These are phyloP conservation scores for Stipa capillata DNA, from an alignment of 176 grass and related monocot genomes.

Conservation along the genomic window DNA sequence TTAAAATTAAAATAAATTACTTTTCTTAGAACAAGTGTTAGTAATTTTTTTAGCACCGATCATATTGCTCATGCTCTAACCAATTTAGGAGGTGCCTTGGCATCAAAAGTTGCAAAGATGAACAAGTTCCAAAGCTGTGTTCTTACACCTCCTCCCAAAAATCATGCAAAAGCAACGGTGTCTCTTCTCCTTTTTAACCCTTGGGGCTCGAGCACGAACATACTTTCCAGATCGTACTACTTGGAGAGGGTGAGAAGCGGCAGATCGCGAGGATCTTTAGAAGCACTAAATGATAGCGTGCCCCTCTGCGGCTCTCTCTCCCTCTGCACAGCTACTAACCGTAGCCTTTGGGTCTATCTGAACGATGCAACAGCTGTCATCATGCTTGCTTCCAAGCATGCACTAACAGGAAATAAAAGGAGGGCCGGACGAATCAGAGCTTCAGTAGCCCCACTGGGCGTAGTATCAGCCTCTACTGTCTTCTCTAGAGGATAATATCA, in stretches of 20 bases:
- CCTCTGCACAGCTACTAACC: neutral
- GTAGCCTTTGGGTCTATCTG: neutral
- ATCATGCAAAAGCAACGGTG: conserved; percentile 9
- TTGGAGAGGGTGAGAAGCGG: neutral
- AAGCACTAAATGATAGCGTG: conserved; percentile 29
- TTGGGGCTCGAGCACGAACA: neutral
- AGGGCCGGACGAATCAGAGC: neutral
- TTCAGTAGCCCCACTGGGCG: neutral
- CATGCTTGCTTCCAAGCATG: neutral
- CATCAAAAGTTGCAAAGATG: no score
- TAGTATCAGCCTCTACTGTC: neutral
- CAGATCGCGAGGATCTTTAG: conserved; percentile 10
- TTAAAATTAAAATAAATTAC: no score
- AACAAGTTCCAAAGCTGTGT: neutral
- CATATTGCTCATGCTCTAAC: no score
- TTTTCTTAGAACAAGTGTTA: no score
- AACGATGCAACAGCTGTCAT: neutral
- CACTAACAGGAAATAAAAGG: neutral
- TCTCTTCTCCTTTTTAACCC: neutral
- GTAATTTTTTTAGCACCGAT: no score
- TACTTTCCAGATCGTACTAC: conserved; percentile 11
- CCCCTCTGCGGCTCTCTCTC: neutral
- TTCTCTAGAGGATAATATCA: neutral
- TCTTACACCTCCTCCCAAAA: neutral
- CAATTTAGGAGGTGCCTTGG: no score